Evolutionary conservation across 2,329 filamentous ascomycete genomes (phyloP).

Genomic region (Geosmithia flava): DNA sequence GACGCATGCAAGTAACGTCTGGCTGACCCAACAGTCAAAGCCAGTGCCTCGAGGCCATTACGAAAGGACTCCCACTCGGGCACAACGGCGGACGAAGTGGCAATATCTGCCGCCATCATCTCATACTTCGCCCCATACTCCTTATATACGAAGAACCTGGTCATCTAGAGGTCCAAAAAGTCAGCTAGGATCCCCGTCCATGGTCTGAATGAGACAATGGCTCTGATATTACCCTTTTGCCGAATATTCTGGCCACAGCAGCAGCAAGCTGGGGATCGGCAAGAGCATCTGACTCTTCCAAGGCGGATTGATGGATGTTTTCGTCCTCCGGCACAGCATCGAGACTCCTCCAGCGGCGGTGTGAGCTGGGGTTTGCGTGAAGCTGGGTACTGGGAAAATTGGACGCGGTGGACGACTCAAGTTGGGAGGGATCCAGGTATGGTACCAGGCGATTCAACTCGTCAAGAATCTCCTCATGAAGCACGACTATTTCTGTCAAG

Average conservation of each 20-base stretch:
- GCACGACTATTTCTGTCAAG: constrained; percentile 63
- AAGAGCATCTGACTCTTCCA: constrained; percentile 36
- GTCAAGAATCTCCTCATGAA: constrained; percentile 72
- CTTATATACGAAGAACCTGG: constrained; percentile 75
- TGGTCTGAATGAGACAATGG: background rate
- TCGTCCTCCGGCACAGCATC: constrained; percentile 30
- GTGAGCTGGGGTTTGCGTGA: constrained; percentile 9
- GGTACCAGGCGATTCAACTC: constrained; percentile 63
- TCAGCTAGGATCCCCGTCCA: background rate
- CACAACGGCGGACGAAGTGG: constrained; percentile 53
- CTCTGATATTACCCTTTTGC: constrained; percentile 34
- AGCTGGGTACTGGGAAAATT: constrained; percentile 5
- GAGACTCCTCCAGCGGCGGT: constrained; percentile 35
- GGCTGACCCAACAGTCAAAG: constrained; percentile 60
- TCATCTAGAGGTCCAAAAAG: constrained; percentile 41
- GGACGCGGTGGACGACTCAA: constrained; percentile 7
- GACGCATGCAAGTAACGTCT: constrained; percentile 48
- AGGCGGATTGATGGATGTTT: constrained; percentile 25
- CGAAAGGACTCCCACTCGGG: constrained; percentile 72
- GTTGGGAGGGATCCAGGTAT: constrained; percentile 48
- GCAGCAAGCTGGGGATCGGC: constrained; percentile 47
- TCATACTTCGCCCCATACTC: constrained; percentile 89
- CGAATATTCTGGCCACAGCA: constrained; percentile 49
- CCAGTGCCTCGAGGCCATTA: constrained; percentile 72
- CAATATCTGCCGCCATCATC: constrained; percentile 67